Evolutionary conservation across 768 basidiomycete species (phyloP), one percentile per base, ranked within the genome.

Genomic region (Panus rudis): DNA sequence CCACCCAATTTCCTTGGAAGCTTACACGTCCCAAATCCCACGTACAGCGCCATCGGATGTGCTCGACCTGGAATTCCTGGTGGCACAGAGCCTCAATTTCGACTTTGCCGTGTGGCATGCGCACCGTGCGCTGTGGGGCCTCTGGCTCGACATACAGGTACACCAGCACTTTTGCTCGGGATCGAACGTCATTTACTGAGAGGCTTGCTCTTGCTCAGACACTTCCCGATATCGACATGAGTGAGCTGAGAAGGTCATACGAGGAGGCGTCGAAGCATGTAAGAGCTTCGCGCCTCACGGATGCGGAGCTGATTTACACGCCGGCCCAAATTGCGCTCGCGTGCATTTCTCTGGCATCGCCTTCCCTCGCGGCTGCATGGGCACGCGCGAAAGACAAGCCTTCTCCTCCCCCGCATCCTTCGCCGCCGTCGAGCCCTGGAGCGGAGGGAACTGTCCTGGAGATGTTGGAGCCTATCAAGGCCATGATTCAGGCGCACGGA

Each of bases 71-170:
- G 96, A 99, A 62, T 98, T 97, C 60, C 79, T 96, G 26, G 86
- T 99, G 4, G 88, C 93, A 0, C 96, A 98, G 63, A 92, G 88
- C 54, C 72, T 99, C 37, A 73, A 78, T 27, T 99, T 99, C 50
- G 93, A 99, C 60, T 96, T 97, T 57, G 80, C 91, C 3, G 79
- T 91, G 6, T 92, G 90, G 84, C 92, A 92, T 61, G 76, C 89
- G 17, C 89, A 93, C 56, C 67, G 90, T 35, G 89, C 92, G 1
- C 59, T 92, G 17, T 91, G 87, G 83, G 92, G 92, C 4, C 72
- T 93, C 16, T 84, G 81, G 74, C 72, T 96, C 16, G 92, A 96
- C 60, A 59, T 90, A 17, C 90, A 96, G 75, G 89, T 91, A 49
- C 38, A 63, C 56, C 39, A 34, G 16, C 21, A n/a, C 12, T 25